Percentiles rank a stretch among this genome's conserved stretches.
These are phyloP conservation scores for Murraya paniculata DNA, from an alignment of 345 rosid genomes.

Conservation along the genomic window DNA sequence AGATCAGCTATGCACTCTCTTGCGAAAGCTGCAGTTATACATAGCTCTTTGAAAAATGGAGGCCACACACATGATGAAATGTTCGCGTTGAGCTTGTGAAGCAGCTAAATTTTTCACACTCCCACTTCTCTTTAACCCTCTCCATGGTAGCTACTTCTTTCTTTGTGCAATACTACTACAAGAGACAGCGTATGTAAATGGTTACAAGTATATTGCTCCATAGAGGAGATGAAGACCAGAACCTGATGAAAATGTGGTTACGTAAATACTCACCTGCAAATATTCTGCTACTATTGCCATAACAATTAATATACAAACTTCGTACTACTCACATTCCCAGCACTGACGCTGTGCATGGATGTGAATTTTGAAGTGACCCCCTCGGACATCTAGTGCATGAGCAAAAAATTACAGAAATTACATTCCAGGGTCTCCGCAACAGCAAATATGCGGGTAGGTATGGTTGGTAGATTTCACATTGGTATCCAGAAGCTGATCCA, in stretches of 20 bases:
- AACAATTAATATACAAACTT: neutral
- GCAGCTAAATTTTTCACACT: too few species aligned
- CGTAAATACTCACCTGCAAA: too few species aligned
- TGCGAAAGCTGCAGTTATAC: neutral
- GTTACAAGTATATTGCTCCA: too few species aligned
- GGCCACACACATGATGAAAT: too few species aligned
- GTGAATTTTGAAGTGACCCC: neutral
- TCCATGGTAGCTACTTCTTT: too few species aligned
- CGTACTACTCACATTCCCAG: neutral
- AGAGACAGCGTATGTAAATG: too few species aligned
- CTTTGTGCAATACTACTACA: too few species aligned
- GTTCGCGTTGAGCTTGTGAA: too few species aligned
- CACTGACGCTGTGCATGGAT: neutral
- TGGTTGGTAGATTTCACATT: neutral
- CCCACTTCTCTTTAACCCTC: too few species aligned
- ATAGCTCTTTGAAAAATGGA: too few species aligned
- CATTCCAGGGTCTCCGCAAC: neutral
- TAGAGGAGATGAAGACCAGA: too few species aligned
- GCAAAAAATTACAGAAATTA: neutral
- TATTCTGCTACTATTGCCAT: neutral
- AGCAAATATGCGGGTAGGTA: neutral
- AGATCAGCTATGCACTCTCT: neutral
- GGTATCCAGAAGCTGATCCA: conserved; percentile 3
- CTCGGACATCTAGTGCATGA: neutral
- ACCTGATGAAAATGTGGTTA: too few species aligned